These are phyloP conservation scores for Zea luxurians DNA, from an alignment of 176 grass and related monocot genomes.

Conservation along the genomic window DNA sequence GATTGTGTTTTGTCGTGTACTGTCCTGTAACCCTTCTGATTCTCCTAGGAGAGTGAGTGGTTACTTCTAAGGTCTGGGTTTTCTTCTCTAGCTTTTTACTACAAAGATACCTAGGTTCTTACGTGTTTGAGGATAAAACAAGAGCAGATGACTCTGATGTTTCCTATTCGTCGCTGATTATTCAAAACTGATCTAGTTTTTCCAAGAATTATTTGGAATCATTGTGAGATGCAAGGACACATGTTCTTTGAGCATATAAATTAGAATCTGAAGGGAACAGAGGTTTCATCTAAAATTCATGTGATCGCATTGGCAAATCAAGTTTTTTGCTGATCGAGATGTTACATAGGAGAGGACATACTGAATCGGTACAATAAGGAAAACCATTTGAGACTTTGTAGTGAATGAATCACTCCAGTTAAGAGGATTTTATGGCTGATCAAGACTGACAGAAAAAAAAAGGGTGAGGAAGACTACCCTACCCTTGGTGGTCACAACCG, in stretches of 20 bases:
- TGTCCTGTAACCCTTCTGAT: background rate
- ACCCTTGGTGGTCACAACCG: background rate
- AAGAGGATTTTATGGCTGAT: background rate
- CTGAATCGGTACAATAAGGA: background rate
- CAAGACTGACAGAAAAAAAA: background rate
- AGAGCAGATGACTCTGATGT: background rate
- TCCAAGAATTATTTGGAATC: background rate
- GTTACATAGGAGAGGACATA: background rate
- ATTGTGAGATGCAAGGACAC: background rate
- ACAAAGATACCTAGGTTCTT: background rate
- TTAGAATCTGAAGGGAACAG: background rate
- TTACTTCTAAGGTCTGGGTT: background rate
- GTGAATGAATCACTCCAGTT: background rate
- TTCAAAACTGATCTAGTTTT: background rate
- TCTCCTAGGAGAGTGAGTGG: background rate
- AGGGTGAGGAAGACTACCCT: background rate
- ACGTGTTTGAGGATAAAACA: background rate
- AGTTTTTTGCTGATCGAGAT: conserved; percentile 31
- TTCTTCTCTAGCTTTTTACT: background rate
- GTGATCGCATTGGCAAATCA: background rate
- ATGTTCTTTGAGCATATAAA: background rate
- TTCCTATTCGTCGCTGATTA: background rate
- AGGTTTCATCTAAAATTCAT: background rate
- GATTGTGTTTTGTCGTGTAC: background rate
- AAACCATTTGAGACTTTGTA: background rate